Evolutionary conservation across 257 asterid genomes (phyloP).

Genomic region (Nicotiana undulata): DNA sequence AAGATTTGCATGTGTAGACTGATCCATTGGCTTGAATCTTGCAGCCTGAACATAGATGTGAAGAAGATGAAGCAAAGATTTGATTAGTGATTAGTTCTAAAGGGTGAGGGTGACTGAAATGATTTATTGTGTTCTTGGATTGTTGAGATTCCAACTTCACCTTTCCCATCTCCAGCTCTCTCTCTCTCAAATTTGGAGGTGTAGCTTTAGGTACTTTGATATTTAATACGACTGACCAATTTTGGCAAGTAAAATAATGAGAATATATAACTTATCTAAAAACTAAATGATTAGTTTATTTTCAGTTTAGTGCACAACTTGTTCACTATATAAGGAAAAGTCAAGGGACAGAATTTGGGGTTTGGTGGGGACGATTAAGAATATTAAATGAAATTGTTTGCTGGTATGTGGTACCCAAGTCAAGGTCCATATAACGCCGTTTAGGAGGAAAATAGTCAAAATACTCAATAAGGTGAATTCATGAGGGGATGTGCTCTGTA

Average conservation of each 20-base stretch:
- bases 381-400: not conserved
- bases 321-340: not conserved
- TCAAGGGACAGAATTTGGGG: not conserved
- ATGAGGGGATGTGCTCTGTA: not conserved
- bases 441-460: not conserved
- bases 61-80: not conserved
- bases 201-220: not conserved
- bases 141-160: not conserved
- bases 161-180: not conserved
- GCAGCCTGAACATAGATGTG: constrained; percentile 43
- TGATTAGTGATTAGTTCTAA: constrained; percentile 23
- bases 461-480: not conserved
- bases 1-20: constrained; percentile 37
- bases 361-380: not conserved
- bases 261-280: not conserved
- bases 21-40: constrained; percentile 24
- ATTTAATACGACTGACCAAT: not conserved
- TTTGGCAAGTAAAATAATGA: not conserved
- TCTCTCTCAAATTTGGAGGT: not conserved
- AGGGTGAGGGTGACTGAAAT: constrained; percentile 58
- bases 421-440: not conserved
- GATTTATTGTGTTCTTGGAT: constrained; percentile 14
- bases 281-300: too few species aligned
- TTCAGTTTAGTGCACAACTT: too few species aligned
- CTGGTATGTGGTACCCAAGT: not conserved